Conservation (phyloP, 768 basidiomycete genomes). For the Pholiota conissans region DNA sequence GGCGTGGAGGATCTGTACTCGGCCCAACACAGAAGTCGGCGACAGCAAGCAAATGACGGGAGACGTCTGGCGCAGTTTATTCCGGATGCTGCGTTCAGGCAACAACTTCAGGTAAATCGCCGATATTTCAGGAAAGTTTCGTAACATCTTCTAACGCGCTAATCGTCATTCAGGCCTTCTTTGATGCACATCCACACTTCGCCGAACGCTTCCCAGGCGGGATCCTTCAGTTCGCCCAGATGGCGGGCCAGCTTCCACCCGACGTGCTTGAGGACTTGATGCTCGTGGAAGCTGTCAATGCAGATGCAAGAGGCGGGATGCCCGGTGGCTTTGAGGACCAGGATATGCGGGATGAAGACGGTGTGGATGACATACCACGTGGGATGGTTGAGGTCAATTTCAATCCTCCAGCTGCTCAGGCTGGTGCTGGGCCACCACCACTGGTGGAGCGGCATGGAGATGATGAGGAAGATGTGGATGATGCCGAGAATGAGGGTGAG, state of each 20-base stretch:
- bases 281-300: conserved; percentile 43
- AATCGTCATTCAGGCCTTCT: conserved; percentile 41
- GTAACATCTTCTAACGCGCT: background rate
- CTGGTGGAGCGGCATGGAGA: conserved; percentile 19
- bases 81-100: conserved; percentile 55
- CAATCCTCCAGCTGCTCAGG: background rate
- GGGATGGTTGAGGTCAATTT: conserved; percentile 2
- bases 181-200: conserved; percentile 55
- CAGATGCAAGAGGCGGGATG: conserved; percentile 41
- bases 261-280: conserved; percentile 64
- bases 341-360: conserved; percentile 8
- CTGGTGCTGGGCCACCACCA: too few relatives aligned
- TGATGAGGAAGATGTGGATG: conserved; percentile 32
- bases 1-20: conserved; percentile 55
- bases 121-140: too few relatives aligned
- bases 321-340: conserved; percentile 42
- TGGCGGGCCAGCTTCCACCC: conserved; percentile 51
- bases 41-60: conserved; percentile 46
- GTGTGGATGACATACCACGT: background rate
- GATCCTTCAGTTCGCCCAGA: conserved; percentile 60
- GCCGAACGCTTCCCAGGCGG: conserved; percentile 63
- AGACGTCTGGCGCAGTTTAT: conserved; percentile 55
- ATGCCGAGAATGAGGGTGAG: conserved; percentile 30
- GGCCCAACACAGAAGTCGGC: conserved; percentile 35
- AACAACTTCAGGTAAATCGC: conserved; percentile 58